These are phyloP conservation scores for Limtongia smithiae DNA, from an alignment of 805 yeast species.

Conservation along the genomic window DNA sequence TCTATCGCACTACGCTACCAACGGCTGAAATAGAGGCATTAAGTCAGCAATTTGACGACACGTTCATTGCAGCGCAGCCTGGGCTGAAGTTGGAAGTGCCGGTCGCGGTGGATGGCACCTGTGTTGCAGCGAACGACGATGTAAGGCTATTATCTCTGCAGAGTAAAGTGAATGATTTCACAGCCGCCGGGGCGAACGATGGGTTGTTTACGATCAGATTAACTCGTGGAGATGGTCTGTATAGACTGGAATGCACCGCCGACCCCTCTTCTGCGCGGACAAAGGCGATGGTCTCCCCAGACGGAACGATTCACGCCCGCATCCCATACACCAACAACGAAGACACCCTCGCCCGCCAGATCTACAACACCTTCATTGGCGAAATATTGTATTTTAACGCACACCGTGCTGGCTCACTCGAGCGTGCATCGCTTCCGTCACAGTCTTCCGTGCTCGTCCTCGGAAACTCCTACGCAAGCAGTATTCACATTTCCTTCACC, in stretches of 20 bases:
- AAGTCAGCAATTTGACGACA: constrained; percentile 34
- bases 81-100: constrained; percentile 42
- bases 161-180: background rate
- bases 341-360: constrained; percentile 1
- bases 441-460: constrained; percentile 1
- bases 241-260: constrained; percentile 1
- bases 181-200: too few species aligned
- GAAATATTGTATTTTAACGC: constrained; percentile 17
- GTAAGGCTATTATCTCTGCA: background rate
- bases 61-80: constrained; percentile 40
- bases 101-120: background rate
- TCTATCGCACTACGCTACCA: constrained; percentile 62
- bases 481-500: constrained; percentile 23
- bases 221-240: background rate
- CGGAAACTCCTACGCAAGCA: constrained; percentile 13
- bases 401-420: constrained; percentile 13
- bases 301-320: background rate
- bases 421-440: background rate
- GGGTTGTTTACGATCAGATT: too few species aligned
- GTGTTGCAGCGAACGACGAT: background rate
- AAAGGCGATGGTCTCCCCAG: background rate
- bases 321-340: background rate
- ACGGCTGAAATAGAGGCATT: constrained; percentile 41
- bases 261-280: constrained; percentile 1
- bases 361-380: constrained; percentile 9